Evolutionary conservation across 306 rosid species (phyloP).

Genomic region (Clitoria ternatea): DNA sequence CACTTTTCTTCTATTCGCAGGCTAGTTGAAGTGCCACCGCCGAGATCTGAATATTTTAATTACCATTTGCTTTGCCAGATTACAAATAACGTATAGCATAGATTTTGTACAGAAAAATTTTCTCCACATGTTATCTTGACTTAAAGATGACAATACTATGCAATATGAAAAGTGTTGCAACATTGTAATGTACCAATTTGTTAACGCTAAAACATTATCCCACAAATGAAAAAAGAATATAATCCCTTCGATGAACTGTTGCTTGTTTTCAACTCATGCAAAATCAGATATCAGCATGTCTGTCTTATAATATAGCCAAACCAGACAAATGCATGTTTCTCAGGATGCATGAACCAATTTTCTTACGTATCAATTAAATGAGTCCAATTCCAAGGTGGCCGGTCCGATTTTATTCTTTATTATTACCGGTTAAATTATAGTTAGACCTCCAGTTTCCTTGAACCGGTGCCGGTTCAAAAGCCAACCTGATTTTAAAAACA

Average conservation of each 20-base stretch:
- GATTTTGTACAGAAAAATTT: background rate
- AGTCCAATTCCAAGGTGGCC: too few species aligned
- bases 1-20: background rate
- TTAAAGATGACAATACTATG: background rate
- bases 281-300: background rate
- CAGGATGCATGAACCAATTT: too few species aligned
- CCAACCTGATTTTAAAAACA: too few species aligned
- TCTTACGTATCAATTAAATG: too few species aligned
- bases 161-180: background rate
- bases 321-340: background rate
- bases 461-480: too few species aligned
- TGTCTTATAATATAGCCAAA: background rate
- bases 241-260: too few species aligned
- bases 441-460: too few species aligned
- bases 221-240: background rate
- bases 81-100: background rate
- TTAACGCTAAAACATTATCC: conserved; percentile 1
- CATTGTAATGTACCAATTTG: background rate
- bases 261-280: background rate
- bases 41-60: background rate
- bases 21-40: background rate
- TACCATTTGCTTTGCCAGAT: background rate
- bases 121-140: background rate
- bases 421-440: too few species aligned
- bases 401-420: too few species aligned